These are phyloP conservation scores for Baeospora myosura DNA, from an alignment of 1,284 basidiomycete species.

Conservation along the genomic window DNA sequence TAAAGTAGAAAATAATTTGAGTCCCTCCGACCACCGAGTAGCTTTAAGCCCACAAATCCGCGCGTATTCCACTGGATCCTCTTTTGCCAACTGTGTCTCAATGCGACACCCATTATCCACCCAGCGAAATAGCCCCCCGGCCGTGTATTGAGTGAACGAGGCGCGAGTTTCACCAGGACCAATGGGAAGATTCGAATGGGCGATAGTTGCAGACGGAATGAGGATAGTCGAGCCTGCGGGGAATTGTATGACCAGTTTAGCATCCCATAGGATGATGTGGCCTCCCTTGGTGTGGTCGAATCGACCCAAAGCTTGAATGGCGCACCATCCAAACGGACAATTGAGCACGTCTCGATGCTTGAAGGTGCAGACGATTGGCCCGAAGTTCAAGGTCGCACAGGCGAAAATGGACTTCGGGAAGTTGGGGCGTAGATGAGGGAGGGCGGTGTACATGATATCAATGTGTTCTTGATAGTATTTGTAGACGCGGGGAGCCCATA, in stretches of 20 bases:
- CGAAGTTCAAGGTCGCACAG: constrained; percentile 9
- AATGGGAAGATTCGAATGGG: constrained; percentile 20
- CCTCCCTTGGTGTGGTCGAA: constrained; percentile 18
- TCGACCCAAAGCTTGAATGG: constrained; percentile 17
- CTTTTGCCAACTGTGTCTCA: neutral
- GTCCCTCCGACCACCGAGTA: neutral
- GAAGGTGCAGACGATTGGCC: constrained; percentile 9
- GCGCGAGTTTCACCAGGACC: constrained; percentile 12
- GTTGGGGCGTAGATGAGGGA: neutral
- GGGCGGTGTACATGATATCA: neutral
- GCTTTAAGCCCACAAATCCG: neutral
- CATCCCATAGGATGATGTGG: constrained; percentile 20
- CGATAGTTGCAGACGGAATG: constrained; percentile 20
- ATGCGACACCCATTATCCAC: constrained; percentile 15
- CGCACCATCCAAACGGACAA: constrained; percentile 17
- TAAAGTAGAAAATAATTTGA: neutral
- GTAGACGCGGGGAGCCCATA: neutral
- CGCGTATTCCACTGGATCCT: neutral
- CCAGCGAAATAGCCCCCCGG: constrained; percentile 19
- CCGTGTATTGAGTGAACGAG: constrained; percentile 20
- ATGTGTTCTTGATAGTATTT: neutral
- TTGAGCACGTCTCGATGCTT: constrained; percentile 17
- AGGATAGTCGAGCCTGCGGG: constrained; percentile 18
- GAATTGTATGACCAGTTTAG: constrained; percentile 20
- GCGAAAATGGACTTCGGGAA: neutral